A percentile compares a stretch with the other conserved stretches of the same genome.
Conservation (phyloP, 2,329 filamentous ascomycete genomes). For the Phialophora chinensis region DNA sequence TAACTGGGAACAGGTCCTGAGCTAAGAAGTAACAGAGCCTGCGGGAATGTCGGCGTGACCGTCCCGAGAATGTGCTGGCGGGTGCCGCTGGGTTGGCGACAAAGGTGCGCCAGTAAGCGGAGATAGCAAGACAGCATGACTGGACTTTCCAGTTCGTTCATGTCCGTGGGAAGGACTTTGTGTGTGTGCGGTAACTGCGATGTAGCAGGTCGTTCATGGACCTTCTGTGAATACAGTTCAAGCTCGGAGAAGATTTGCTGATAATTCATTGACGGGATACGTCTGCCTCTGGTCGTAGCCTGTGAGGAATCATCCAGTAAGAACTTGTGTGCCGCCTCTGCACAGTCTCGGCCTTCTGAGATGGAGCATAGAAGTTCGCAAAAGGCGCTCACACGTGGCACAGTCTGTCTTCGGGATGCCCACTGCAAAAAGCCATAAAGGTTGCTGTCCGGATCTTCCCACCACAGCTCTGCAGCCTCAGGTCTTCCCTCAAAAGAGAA, state of each 20-base stretch:
- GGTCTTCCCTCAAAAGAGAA: constrained; percentile 86
- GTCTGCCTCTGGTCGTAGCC: constrained; percentile 76
- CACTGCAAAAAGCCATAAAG: constrained; percentile 94
- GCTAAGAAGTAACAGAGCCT: constrained; percentile 78
- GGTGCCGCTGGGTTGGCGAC: constrained; percentile 73
- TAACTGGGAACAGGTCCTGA: constrained; percentile 76
- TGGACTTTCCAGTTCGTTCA: constrained; percentile 90
- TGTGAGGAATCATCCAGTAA: constrained; percentile 72
- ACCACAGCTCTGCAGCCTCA: constrained; percentile 86
- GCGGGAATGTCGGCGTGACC: constrained; percentile 71
- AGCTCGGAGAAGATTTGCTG: constrained; percentile 90
- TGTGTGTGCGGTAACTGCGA: constrained; percentile 64
- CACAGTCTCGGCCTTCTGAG: constrained; percentile 80
- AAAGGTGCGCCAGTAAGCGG: constrained; percentile 81
- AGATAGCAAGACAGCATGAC: constrained; percentile 97
- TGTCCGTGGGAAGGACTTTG: constrained; percentile 68
- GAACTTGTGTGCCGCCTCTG: constrained; percentile 84
- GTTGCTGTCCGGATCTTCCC: constrained; percentile 90
- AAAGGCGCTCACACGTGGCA: constrained; percentile 93
- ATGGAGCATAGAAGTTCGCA: constrained; percentile 95
- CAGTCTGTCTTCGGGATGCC: constrained; percentile 94
- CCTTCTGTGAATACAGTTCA: constrained; percentile 78
- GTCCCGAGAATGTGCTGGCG: constrained; percentile 74
- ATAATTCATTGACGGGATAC: constrained; percentile 87
- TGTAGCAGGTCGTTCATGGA: constrained; percentile 71